These are phyloP conservation scores for Fraxinus pennsylvanica DNA, from an alignment of 257 asterid genomes.

Conservation along the genomic window DNA sequence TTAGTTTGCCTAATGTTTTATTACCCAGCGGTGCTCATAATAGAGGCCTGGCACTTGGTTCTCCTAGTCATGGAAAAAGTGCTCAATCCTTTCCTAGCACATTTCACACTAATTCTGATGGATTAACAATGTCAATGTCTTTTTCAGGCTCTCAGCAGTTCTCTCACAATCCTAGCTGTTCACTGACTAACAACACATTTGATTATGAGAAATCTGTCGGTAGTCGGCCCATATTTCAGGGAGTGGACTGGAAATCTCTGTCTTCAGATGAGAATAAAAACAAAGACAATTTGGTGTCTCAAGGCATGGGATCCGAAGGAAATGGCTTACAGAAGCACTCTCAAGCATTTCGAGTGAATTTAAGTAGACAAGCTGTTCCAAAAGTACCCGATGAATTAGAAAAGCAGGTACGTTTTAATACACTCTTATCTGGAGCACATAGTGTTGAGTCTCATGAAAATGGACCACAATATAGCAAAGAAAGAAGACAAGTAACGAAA, in stretches of 20 bases:
- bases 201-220: constrained; percentile 92
- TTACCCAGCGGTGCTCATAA: constrained; percentile 71
- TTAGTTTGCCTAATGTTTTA: constrained; percentile 92
- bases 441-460: constrained; percentile 61
- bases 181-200: constrained; percentile 64
- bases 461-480: constrained; percentile 53
- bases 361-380: constrained; percentile 54
- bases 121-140: constrained; percentile 87
- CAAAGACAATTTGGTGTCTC: constrained; percentile 57
- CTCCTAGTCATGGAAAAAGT: constrained; percentile 90
- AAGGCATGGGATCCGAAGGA: constrained; percentile 51
- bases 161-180: constrained; percentile 97
- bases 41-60: constrained; percentile 61
- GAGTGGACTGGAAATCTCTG: constrained; percentile 94
- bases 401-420: constrained; percentile 54
- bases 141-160: constrained; percentile 95
- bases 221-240: constrained; percentile 90
- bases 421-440: constrained; percentile 50
- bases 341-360: constrained; percentile 59
- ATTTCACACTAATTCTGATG: constrained; percentile 77
- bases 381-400: constrained; percentile 55
- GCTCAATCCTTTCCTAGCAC: constrained; percentile 85
- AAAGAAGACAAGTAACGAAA: constrained; percentile 39
- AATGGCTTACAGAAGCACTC: constrained; percentile 50
- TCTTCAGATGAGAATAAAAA: constrained; percentile 68